Conservation (phyloP, 2,329 filamentous ascomycete genomes). For the Pestalotiopsis sp. region DNA sequence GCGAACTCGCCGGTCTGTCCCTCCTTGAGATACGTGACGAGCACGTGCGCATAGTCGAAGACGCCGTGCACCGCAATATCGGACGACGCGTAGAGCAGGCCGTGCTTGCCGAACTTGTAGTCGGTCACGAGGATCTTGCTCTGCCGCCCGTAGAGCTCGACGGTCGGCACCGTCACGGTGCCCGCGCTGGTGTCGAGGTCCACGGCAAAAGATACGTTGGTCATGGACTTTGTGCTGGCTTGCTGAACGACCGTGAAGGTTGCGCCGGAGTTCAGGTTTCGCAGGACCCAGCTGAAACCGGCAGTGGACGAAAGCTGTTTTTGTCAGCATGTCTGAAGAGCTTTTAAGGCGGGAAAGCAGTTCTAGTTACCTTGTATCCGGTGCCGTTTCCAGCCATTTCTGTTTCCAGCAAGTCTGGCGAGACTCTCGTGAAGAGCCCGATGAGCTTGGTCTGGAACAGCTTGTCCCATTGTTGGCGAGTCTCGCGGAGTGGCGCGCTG, state of each 20-base stretch:
- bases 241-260: slow-evolving; percentile 55
- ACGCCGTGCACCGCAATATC: slow-evolving; percentile 50
- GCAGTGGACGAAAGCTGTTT: slow-evolving; percentile 33
- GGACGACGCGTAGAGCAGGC: slow-evolving; percentile 52
- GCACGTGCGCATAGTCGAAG: slow-evolving; percentile 44
- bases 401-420: slow-evolving; percentile 51
- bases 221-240: slow-evolving; percentile 43
- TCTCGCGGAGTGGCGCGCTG: slow-evolving; percentile 54
- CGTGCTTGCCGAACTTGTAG: slow-evolving; percentile 48
- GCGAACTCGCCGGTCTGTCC: slow-evolving; percentile 54
- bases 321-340: background rate
- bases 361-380: slow-evolving; percentile 30
- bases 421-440: slow-evolving; percentile 55
- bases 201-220: slow-evolving; percentile 47
- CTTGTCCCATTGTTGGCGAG: slow-evolving; percentile 53
- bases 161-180: slow-evolving; percentile 41
- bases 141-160: slow-evolving; percentile 53
- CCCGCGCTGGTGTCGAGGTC: slow-evolving; percentile 50
- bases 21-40: slow-evolving; percentile 50
- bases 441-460: slow-evolving; percentile 57
- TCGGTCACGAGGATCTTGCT: slow-evolving; percentile 58
- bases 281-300: slow-evolving; percentile 54
- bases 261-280: slow-evolving; percentile 50
- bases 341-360: background rate
- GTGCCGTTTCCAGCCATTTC: slow-evolving; percentile 59